Evolutionary conservation across 2,329 filamentous ascomycete species (phyloP), one percentile per base, ranked within the genome.

Genomic region (Colletotrichum spaethianum): DNA sequence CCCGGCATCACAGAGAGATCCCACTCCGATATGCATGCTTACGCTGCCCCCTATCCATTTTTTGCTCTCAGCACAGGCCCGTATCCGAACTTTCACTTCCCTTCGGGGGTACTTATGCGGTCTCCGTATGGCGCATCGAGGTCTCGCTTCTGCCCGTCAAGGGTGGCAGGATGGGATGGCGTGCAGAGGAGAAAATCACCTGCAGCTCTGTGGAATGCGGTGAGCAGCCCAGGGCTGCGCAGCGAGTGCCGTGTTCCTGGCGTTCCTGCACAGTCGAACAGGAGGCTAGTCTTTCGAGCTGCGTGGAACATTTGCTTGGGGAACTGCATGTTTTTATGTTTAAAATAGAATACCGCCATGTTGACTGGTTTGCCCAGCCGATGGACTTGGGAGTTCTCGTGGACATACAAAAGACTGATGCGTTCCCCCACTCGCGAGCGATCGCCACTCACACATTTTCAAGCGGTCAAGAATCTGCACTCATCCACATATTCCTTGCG

Each of bases 281-380:
- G 46, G 69, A 63, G 57, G 20, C 55, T 50, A 40, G 28, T 57
- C 38, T 9, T 60, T 46, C 62, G 36, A 42, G 33, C 16, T 18
- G 53, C 26, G 63, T 42, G 59, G 68, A 26, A 48, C 9, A 50
- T 62, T 20, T 42, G 38, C 56, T 48, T 63, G 64, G 33, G 36
- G 42, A 50, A 48, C 60, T 50, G 68, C 69, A 55, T 53, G 36
- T 48, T n/a, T 20, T 28, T 33, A n/a, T 55, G 28, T 60, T 46
- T 63, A 53, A 72, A 72, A 72, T 72, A 72, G 69, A 69, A 63
- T 60, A 31, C 65, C 59, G 59, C 65, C 42, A 46, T 56, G 59
- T 48, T 42, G 18, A 12, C 9, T 56, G 23, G 53, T 12, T 9
- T 16, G 33, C 23, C n/a, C 18, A 40, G 23, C 36, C 18, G 36